phyloP scores from a whole-genome alignment of 257 asterid species.

The Nicotiana undulata region DNA sequence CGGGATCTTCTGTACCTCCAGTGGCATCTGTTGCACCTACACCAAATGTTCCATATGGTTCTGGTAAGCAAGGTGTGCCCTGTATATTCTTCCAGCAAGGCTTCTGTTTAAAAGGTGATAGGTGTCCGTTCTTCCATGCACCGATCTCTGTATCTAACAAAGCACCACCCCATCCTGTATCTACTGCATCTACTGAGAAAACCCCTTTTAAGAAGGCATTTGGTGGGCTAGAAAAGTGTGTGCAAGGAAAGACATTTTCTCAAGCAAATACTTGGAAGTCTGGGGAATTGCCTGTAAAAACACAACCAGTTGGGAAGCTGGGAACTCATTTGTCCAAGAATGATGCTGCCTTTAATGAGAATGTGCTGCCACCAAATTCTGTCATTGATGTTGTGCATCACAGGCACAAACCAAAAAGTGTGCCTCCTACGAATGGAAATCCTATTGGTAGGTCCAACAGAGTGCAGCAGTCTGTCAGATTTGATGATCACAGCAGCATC shows the following conservation, averaged over 20 bases:
- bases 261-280: slow-evolving; percentile 31
- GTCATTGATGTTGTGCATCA: slow-evolving; percentile 9
- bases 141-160: slow-evolving; percentile 45
- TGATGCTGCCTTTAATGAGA: slow-evolving; percentile 21
- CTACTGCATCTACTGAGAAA: slow-evolving; percentile 11
- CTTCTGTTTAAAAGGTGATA: slow-evolving; percentile 68
- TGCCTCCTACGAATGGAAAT: slow-evolving; percentile 8
- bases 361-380: not conserved
- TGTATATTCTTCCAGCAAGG: slow-evolving; percentile 82
- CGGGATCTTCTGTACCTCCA: slow-evolving; percentile 37
- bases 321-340: slow-evolving; percentile 29
- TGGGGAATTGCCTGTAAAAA: slow-evolving; percentile 18
- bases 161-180: slow-evolving; percentile 22
- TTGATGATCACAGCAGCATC: slow-evolving; percentile 12
- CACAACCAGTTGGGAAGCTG: slow-evolving; percentile 22
- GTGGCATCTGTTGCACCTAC: slow-evolving; percentile 26
- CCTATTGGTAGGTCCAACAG: slow-evolving; percentile 11
- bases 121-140: slow-evolving; percentile 73
- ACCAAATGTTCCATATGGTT: slow-evolving; percentile 29
- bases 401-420: slow-evolving; percentile 11
- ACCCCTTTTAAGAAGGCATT: slow-evolving; percentile 16
- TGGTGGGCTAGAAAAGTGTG: slow-evolving; percentile 19
- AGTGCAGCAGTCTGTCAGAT: slow-evolving; percentile 15
- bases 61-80: slow-evolving; percentile 58
- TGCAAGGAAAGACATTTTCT: slow-evolving; percentile 27